Evolutionary conservation across 495 filamentous ascomycete species (phyloP), one percentile per base, ranked within the genome.

Genomic region (Penicillium bialowiezense): DNA sequence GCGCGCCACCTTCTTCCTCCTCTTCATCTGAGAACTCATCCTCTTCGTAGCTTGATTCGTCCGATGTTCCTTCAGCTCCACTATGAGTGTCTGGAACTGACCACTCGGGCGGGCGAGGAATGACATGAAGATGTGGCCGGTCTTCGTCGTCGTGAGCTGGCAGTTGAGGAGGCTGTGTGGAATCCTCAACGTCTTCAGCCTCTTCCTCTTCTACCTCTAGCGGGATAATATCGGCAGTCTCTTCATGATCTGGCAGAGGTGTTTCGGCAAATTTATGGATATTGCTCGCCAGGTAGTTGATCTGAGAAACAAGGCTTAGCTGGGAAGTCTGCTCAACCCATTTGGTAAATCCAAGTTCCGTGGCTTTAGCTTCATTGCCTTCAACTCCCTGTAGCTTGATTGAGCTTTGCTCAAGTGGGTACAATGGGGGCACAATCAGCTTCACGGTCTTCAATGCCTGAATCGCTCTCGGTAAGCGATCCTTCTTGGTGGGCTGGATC

Each of bases 91-190:
- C 73, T 1, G 58, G 54, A 2, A 74, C 56, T 7, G 74, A 69
- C 90, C 91, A 96, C 59, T 96, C 91, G 2, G 88, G 86, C 1
- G 91, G 91, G 5, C 90, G 77, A 12, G 88, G 84, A 37, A 96
- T 89, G 47, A 88, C 70, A 55, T 85, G 81, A 32, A 95, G 65
- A 62, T 95, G 90, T 8, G 74, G 72, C 31, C 72, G 82, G 37
- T 75, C 79, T 28, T 74, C 79, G 12, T 57, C 20, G 2, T 48
- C 52, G 7, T 50, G 42, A 0, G 35, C 20, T 36, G 35, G 21
- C 32, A 57, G 33, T 8, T 33, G 23, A 38, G 52, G 24, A 18
- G 32, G 31, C 5, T 63, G 45, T 33, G 61, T 51, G 9, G 41
- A 26, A 14, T 44, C 15, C 14, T 62, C 26, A 7, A 48, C 42